Evolutionary conservation across 2,329 filamentous ascomycete species (phyloP), one percentile per base, ranked within the genome.

Genomic region (Pseudocercospora macadamiae): DNA sequence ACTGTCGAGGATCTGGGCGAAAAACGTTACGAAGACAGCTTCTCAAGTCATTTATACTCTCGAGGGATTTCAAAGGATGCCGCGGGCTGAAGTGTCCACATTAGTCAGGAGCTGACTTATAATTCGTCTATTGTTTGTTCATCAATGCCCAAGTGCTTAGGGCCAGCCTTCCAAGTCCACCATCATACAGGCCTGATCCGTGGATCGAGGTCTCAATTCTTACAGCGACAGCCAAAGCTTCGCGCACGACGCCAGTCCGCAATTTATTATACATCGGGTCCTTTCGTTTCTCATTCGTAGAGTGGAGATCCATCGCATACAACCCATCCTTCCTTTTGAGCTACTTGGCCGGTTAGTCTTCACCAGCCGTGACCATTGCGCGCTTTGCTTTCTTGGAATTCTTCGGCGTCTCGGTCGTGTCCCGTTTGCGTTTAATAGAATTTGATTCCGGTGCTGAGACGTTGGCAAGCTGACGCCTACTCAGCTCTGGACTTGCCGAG

Each of bases 401-500:
- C 48, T 55, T 58, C 16, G 57, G 51, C 7, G 51, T 48, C 14
- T 54, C 59, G 52, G 54, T 62, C 4, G 62, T 63, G 25, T 64
- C 59, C 9, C 68, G 54, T 54, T 68, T 69, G 19, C 65, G 61
- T 63, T 69, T 70, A 14, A 45, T 47, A 1, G 59, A 34, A 7
- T 36, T 62, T 19, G 49, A 28, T 14, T 37, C 39, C 5, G 36
- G 28, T n/a, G 56, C 26, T 12, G 61, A 32, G 7, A 45, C 51
- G 30, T 55, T 44, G 14, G 36, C 39, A n/a, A 63, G 66, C 32
- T 66, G 60, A 8, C 64, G 62, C 30, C 66, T 67, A 18, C 54
- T 51, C 54, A 66, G 55, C 48, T 72, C 70, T 1, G 70, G 70
- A 23, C 69, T 71, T 30, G 62, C 61, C 47, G 69, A 71, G 26